Evolutionary conservation across 192 early-diverging fungal genomes (phyloP).

Genomic region (Backusella tarrabulga): DNA sequence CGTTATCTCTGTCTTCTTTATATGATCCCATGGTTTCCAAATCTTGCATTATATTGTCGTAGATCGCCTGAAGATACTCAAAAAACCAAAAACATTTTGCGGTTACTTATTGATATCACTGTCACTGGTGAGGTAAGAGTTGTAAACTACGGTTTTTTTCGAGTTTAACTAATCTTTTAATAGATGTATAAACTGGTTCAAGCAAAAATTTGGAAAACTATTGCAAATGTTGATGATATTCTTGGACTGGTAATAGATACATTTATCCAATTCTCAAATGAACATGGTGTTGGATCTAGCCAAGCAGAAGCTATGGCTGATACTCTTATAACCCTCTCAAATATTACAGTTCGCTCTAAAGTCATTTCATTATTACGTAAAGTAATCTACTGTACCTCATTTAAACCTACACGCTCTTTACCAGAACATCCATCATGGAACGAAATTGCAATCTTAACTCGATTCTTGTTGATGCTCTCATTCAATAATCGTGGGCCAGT

Average conservation of each 20-base stretch:
- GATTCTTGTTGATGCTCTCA: slow-evolving; percentile 84
- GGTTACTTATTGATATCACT: slow-evolving; percentile 74
- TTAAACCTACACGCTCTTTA: slow-evolving; percentile 64
- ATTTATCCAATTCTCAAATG: slow-evolving; percentile 71
- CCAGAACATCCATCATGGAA: slow-evolving; percentile 82
- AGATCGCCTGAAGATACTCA: slow-evolving; percentile 43
- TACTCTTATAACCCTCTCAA: slow-evolving; percentile 75
- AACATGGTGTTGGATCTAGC: slow-evolving; percentile 68
- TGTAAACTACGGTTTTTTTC: neutral
- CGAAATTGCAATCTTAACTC: slow-evolving; percentile 87
- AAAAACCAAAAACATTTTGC: slow-evolving; percentile 70
- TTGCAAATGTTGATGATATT: slow-evolving; percentile 75
- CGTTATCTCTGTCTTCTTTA: slow-evolving; percentile 83
- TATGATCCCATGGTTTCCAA: slow-evolving; percentile 83
- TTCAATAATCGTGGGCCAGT: slow-evolving; percentile 71
- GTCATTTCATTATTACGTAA: slow-evolving; percentile 74
- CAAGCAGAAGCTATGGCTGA: slow-evolving; percentile 81
- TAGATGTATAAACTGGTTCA: slow-evolving; percentile 80
- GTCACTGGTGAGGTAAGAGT: slow-evolving; percentile 63
- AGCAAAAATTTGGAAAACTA: slow-evolving; percentile 75
- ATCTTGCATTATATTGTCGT: slow-evolving; percentile 59
- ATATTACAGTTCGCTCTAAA: slow-evolving; percentile 71
- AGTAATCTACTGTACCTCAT: slow-evolving; percentile 70
- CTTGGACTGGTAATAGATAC: slow-evolving; percentile 73
- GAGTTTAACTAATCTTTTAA: slow-evolving; percentile 19